Percentiles rank a stretch among this genome's conserved stretches.
phyloP scores from a whole-genome alignment of 495 filamentous ascomycete genomes.

The Aspergillus bertholletiae region DNA sequence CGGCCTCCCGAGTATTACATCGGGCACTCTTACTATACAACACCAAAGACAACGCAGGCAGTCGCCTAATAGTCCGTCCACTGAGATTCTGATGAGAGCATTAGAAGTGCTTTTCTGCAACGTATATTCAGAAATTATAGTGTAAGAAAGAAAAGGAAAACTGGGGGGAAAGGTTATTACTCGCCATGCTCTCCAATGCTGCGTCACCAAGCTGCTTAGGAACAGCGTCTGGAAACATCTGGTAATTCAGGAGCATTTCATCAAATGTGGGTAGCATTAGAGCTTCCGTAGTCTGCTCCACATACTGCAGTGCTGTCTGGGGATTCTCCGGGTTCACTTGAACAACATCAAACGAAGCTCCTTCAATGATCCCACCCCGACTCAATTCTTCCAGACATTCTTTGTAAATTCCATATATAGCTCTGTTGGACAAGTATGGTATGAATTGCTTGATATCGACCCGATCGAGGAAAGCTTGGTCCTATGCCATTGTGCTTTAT shows the following conservation, averaged over 20 bases:
- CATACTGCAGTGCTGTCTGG: slow-evolving; percentile 15
- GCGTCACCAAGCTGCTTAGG: slow-evolving; percentile 18
- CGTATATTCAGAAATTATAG: not conserved
- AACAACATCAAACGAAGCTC: slow-evolving; percentile 16
- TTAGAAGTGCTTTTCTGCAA: not conserved
- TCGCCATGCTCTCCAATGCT: slow-evolving; percentile 15
- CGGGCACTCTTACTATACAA: slow-evolving; percentile 11
- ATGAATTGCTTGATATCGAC: slow-evolving; percentile 51
- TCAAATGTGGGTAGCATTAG: slow-evolving; percentile 15
- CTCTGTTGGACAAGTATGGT: slow-evolving; percentile 29
- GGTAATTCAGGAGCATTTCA: slow-evolving; percentile 18
- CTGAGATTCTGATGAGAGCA: slow-evolving; percentile 16
- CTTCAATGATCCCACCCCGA: slow-evolving; percentile 34
- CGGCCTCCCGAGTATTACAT: slow-evolving; percentile 16
- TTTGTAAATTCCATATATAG: slow-evolving; percentile 50
- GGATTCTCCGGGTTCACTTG: slow-evolving; percentile 17
- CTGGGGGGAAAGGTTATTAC: not conserved
- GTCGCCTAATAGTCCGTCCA: slow-evolving; percentile 20
- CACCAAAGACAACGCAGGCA: slow-evolving; percentile 21
- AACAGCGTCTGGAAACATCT: slow-evolving; percentile 14
- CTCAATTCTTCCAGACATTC: slow-evolving; percentile 47
- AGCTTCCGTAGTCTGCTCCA: slow-evolving; percentile 13
- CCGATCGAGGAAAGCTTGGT: slow-evolving; percentile 55
- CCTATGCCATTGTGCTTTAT: slow-evolving; percentile 11
- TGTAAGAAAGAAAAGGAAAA: not conserved